Evolutionary conservation across 2,329 filamentous ascomycete species (phyloP), one percentile per base, ranked within the genome.

Genomic region (Parastagonospora nodorum): DNA sequence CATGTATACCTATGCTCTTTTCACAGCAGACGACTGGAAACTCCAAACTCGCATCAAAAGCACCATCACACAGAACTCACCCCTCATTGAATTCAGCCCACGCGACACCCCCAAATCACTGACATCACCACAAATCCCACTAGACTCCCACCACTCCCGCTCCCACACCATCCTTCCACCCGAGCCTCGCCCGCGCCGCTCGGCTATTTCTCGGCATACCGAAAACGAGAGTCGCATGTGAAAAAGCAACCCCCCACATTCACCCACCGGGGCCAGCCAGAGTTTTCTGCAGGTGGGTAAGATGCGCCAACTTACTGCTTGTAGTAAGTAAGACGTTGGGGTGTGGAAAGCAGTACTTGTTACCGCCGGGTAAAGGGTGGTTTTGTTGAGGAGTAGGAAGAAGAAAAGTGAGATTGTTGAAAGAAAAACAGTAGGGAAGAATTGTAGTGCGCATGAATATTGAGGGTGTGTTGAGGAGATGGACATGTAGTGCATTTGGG

Each of bases 331-430:
- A 24, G 36, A 12, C n/a, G 11, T 8, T 15, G n/a, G 14, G 28
- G 44, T 46, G 44, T 46, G 29, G 44, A 40, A 33, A 8, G 29
- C 28, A 40, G 44, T 46, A 28, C 28, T 37, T 31, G 19, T 24
- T 24, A 15, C 44, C 44, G 44, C 36, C 44, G 44, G 44, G 19
- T 46, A 46, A 46, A 32, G 15, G 27, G 9, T 19, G 40, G 15
- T 11, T 27, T 19, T 39, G 15, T 39, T 39, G 39, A 16, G 37
- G 10, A 15, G 39, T 42, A 8, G 19, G 19, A 24, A 24, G 19
- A 24, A 33, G 31, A 33, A 33, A 33, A 33, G 31, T 33, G 14
- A 14, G 31, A 5, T 39, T 37, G 32, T 37, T 36, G 33, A 28
- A 33, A 5, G 19, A 24, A 24, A 24, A 24, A 24, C 3, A 24